Evolutionary conservation across 208 protist genomes (phyloP), one percentile per base, ranked within the genome.

Genomic region (Leishmania arabica): DNA sequence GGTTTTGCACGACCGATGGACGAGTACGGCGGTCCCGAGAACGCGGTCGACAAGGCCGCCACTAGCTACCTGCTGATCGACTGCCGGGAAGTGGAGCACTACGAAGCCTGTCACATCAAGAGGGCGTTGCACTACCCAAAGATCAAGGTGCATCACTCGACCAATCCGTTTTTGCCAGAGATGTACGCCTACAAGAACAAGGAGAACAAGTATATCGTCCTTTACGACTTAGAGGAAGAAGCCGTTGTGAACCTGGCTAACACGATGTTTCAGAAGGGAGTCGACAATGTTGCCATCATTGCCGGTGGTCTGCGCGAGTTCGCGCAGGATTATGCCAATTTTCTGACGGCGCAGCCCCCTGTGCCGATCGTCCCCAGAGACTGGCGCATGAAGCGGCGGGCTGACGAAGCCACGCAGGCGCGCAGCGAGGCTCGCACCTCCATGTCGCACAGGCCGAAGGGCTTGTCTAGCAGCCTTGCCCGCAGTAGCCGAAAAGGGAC

Each of bases 131-230:
- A 97, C 86, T 98, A 98, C 82, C 92, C 93, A 2, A 90, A 88
- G 74, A 88, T 90, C 19, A 90, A 85, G 75, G 77, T 98, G 51
- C 84, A 92, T 71, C 92, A 97, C 84, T 86, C 93, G 34, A 95
- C 85, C 3, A 95, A 90, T 75, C 93, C 93, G 0, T 93, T 97
- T 83, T 75, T 95, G 60, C 86, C 92, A 1, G 93, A 97, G 77
- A 95, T 98, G 88, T 96, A 91, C 85, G 72, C 86, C 13, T 91
- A 95, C 80, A 97, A 97, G 78, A 98, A 98, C 86, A 98, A 96
- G 81, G 88, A 90, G 3, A 90, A 92, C 42, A 93, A 94, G 72
- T 49, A 91, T 40, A 93, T 98, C 64, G 89, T 97, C 5, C 75
- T 97, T n/a, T 98, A 98, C 82, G 95, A 98, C 68, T 54, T 97